phyloP scores from a whole-genome alignment of 1,139 yeast species.

The Yamadazyma atmosphaerica region DNA sequence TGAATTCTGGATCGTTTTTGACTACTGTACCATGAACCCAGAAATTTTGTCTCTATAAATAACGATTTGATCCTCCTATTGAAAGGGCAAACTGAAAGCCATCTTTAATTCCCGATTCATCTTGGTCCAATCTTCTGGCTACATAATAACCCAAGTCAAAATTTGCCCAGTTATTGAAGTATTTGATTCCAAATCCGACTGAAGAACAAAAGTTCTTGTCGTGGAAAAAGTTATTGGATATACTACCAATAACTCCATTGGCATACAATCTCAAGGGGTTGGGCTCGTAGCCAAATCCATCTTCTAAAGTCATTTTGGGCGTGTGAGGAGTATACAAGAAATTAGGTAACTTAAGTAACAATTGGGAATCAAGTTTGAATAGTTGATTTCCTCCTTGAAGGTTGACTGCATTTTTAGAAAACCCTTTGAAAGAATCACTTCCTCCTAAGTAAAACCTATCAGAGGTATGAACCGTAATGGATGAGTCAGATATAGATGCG shows the following conservation, averaged over 20 bases:
- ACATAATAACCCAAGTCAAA: slow-evolving; percentile 50
- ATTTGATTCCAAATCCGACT: slow-evolving; percentile 45
- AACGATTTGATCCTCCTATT: slow-evolving; percentile 41
- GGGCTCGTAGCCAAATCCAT: slow-evolving; percentile 21
- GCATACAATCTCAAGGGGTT: slow-evolving; percentile 47
- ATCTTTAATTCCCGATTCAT: slow-evolving; percentile 35
- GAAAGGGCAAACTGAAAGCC: slow-evolving; percentile 51
- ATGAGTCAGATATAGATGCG: slow-evolving; percentile 9
- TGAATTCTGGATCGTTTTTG: neutral
- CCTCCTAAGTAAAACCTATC: slow-evolving; percentile 57
- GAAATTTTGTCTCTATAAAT: neutral
- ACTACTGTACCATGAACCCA: neutral
- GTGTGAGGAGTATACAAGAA: slow-evolving; percentile 25
- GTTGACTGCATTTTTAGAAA: slow-evolving; percentile 37
- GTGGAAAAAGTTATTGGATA: slow-evolving; percentile 28
- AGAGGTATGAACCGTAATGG: slow-evolving; percentile 35
- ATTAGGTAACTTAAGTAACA: slow-evolving; percentile 39
- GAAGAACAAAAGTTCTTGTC: slow-evolving; percentile 29
- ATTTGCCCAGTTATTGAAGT: slow-evolving; percentile 45
- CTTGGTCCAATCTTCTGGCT: slow-evolving; percentile 28
- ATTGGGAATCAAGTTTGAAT: slow-evolving; percentile 33
- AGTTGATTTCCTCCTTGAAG: slow-evolving; percentile 43
- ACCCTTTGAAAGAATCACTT: slow-evolving; percentile 37
- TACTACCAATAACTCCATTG: slow-evolving; percentile 34
- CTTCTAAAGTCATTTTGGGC: slow-evolving; percentile 14